Evolutionary conservation across 2,329 filamentous ascomycete species (phyloP), one percentile per base, ranked within the genome.

Genomic region (Bimuria novae-zelandiae): DNA sequence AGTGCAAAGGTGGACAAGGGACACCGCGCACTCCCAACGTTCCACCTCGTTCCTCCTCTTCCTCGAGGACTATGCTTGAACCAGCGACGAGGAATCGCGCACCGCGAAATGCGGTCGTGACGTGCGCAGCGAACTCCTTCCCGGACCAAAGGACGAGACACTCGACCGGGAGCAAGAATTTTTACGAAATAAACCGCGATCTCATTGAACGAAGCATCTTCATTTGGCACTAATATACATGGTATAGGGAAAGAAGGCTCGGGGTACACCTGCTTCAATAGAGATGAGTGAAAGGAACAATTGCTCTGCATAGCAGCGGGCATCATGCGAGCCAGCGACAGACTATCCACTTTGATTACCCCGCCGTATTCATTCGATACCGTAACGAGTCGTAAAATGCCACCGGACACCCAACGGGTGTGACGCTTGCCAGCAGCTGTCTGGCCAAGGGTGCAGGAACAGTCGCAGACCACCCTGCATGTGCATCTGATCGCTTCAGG

Each of bases 371-470:
- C 35, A 44, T 11, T 57, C 49, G 45, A 57, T 45, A 46, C 25
- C 40, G 33, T 55, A 49, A 39, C n/a, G 30, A 39, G 25, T 47
- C 42, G 36, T 48, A 50, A 39, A 51, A 56, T 54, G 55, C 59
- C 54, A 62, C 55, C 57, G 55, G 63, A 64, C 62, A 63, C 58
- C 48, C 39, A 44, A 51, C 41, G 56, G 60, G 58, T 61, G 58
- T 57, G 14, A 59, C 55, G 52, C 57, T 56, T 51, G 59, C 61
- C 56, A 56, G 60, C 57, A 64, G 56, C 54, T 59, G 47, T 52
- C 54, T 54, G 51, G 49, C 53, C 57, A 17, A 23, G n/a, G 32
- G 14, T n/a, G 19, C 27, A 51, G 32, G 47, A 51, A 32, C 35
- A 36, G 55, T 60, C 57, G 39, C 54, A 61, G 51, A 61, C 49